These are phyloP conservation scores for Cercospora zeina DNA, from an alignment of 2,329 filamentous ascomycete species.

Conservation along the genomic window DNA sequence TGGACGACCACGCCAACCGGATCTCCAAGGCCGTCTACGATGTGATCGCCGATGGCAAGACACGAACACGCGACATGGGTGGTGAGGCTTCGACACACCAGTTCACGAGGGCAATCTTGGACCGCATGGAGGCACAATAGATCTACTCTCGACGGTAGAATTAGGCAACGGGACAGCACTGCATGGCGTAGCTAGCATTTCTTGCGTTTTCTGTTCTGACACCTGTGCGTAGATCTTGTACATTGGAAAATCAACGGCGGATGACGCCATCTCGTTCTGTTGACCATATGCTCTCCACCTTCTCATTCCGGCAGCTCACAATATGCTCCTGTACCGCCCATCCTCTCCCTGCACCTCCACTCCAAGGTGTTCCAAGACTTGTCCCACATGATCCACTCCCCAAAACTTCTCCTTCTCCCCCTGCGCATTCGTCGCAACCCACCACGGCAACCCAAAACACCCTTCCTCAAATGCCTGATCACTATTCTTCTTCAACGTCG, in stretches of 20 bases:
- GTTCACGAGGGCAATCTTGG: conserved; percentile 90
- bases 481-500: conserved; percentile 51
- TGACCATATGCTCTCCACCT: neutral
- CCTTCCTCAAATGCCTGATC: conserved; percentile 54
- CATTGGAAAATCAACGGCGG: conserved; percentile 3
- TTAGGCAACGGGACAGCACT: conserved; percentile 8
- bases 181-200: conserved; percentile 21
- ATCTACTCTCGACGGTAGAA: conserved; percentile 2
- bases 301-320: conserved; percentile 30
- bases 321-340: conserved; percentile 43
- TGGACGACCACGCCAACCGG: conserved; percentile 97
- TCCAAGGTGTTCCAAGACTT: conserved; percentile 55
- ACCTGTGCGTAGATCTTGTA: conserved; percentile 19
- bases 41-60: conserved; percentile 84
- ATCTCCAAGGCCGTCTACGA: conserved; percentile 86
- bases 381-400: conserved; percentile 62
- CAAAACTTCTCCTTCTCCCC: conserved; percentile 59
- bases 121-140: conserved; percentile 74
- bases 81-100: conserved; percentile 85
- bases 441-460: conserved; percentile 63
- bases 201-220: conserved; percentile 17
- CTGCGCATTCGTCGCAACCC: conserved; percentile 55
- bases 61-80: conserved; percentile 94
- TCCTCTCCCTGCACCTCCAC: conserved; percentile 46
- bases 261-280: neutral